A percentile compares a stretch with the other conserved stretches of the same genome.
These are phyloP conservation scores for Bryum argenteum DNA, from an alignment of 225 moss, liverwort and hornwort genomes.

Conservation along the genomic window DNA sequence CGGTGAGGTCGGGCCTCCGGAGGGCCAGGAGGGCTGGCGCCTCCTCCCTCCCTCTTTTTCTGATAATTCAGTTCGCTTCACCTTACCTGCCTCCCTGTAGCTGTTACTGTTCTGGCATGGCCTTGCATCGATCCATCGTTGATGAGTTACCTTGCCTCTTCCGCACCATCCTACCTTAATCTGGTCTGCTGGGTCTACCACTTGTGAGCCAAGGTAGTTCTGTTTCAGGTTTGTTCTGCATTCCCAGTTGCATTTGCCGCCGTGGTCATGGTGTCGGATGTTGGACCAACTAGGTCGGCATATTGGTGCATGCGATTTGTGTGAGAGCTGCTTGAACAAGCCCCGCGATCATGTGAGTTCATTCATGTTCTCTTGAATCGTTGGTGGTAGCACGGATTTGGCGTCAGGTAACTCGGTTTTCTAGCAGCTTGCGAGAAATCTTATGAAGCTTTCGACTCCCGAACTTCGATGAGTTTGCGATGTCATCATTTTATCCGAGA, in stretches of 20 bases:
- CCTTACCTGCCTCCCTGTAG: background rate
- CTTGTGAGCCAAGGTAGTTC: background rate
- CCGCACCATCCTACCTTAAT: background rate
- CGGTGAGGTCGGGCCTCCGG: background rate
- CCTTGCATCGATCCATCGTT: background rate
- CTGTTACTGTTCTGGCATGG: background rate
- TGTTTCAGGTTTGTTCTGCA: background rate
- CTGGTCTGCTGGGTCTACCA: background rate
- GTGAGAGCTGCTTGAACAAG: background rate
- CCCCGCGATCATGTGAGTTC: background rate
- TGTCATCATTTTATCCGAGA: background rate
- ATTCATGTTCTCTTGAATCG: background rate
- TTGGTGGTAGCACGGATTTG: background rate
- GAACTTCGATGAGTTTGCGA: background rate
- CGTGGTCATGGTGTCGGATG: background rate
- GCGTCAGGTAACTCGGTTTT: background rate
- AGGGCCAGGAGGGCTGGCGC: background rate
- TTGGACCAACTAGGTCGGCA: background rate
- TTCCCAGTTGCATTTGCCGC: background rate
- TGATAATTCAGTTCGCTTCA: background rate
- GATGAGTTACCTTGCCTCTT: background rate
- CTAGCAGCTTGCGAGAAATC: background rate
- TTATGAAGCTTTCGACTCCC: background rate
- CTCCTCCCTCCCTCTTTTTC: too few relatives aligned
- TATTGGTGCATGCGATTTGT: background rate